phyloP scores from a whole-genome alignment of 2,329 filamentous ascomycete species.

The Penicillium sp. region DNA sequence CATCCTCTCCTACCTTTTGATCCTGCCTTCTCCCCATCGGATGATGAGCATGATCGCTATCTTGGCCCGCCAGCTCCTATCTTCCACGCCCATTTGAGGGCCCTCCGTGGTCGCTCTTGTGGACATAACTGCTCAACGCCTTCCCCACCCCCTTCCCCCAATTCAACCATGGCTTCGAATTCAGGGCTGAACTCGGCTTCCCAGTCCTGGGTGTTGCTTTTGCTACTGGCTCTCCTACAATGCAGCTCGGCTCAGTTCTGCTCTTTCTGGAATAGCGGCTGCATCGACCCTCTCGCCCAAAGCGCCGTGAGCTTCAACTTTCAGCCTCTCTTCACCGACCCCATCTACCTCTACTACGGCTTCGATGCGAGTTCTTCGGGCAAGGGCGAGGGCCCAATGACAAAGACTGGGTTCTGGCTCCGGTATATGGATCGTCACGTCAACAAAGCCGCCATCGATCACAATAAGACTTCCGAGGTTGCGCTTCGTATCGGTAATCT shows the following conservation, averaged over 20 bases:
- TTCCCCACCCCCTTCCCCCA: not conserved
- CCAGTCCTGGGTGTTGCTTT: constrained; percentile 18
- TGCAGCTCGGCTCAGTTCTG: constrained; percentile 30
- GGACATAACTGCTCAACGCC: not conserved
- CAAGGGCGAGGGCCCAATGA: constrained; percentile 32
- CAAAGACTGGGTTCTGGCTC: constrained; percentile 37
- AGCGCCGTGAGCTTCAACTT: constrained; percentile 32
- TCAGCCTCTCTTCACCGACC: constrained; percentile 31
- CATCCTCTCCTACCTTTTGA: constrained; percentile 4
- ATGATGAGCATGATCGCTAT: constrained; percentile 25
- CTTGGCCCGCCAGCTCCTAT: constrained; percentile 14
- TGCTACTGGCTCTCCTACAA: constrained; percentile 19
- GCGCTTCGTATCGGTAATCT: constrained; percentile 36
- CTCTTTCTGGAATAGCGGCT: constrained; percentile 32
- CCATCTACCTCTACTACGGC: constrained; percentile 33
- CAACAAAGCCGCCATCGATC: constrained; percentile 24
- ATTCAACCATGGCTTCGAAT: constrained; percentile 19
- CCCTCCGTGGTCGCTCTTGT: constrained; percentile 22
- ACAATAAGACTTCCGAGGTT: constrained; percentile 36
- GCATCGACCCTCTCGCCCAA: constrained; percentile 38
- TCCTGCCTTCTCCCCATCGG: constrained; percentile 7
- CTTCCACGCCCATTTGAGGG: constrained; percentile 21
- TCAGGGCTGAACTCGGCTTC: constrained; percentile 8
- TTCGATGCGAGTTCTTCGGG: constrained; percentile 32
- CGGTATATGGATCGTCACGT: constrained; percentile 28